Percentiles rank a stretch among this genome's conserved stretches.
Evolutionary conservation across 2,329 filamentous ascomycete genomes (phyloP).

Genomic region (Fusarium multiceps): DNA sequence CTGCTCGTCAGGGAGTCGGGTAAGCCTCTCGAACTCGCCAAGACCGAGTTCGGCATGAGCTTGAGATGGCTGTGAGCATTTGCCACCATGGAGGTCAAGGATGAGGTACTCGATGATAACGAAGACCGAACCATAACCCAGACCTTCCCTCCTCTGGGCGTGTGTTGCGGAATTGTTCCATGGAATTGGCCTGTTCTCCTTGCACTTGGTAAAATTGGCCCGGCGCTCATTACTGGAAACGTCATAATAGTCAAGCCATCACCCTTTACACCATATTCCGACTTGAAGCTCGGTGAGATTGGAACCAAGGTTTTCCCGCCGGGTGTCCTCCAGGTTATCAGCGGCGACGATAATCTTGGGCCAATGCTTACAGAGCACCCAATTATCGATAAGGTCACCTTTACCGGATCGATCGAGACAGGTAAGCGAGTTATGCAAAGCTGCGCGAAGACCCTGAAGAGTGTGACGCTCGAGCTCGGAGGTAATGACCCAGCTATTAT

Average conservation of each 20-base stretch:
- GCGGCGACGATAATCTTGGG: constrained; percentile 68
- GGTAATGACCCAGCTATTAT: constrained; percentile 70
- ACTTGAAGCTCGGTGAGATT: constrained; percentile 50
- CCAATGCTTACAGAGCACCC: constrained; percentile 66
- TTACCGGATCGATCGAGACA: constrained; percentile 68
- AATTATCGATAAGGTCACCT: constrained; percentile 68
- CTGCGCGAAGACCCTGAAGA: constrained; percentile 63
- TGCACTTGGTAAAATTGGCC: constrained; percentile 48
- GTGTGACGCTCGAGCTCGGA: constrained; percentile 69
- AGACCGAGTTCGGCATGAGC: not conserved
- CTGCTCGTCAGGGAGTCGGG: not conserved
- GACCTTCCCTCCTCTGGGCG: not conserved
- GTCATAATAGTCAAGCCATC: constrained; percentile 65
- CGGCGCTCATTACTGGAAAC: constrained; percentile 66
- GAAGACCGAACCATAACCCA: not conserved
- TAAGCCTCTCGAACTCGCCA: not conserved
- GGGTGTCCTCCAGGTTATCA: constrained; percentile 60
- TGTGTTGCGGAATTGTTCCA: not conserved
- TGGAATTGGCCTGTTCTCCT: not conserved
- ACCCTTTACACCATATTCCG: constrained; percentile 56
- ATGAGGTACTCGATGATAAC: not conserved
- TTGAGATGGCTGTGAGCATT: not conserved
- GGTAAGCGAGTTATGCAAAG: constrained; percentile 69
- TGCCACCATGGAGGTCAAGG: not conserved
- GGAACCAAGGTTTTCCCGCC: constrained; percentile 65